phyloP scores from a whole-genome alignment of 2,329 filamentous ascomycete species.

The Fusarium beomiforme region DNA sequence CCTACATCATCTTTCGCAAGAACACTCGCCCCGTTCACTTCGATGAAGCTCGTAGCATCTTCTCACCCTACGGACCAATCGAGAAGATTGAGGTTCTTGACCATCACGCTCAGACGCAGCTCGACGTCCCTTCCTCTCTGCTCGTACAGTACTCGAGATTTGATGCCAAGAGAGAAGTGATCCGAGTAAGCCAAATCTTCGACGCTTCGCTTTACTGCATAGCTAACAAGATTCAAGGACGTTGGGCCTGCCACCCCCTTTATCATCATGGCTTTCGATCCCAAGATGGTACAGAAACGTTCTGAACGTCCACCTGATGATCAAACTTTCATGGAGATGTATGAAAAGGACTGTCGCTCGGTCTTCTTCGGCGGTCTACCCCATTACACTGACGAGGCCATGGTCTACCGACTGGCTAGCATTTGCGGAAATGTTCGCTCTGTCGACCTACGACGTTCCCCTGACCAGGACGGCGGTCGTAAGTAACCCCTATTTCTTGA shows the following conservation, averaged over 20 bases:
- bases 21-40: slow-evolving; percentile 50
- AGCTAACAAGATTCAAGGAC: background rate
- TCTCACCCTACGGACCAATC: slow-evolving; percentile 58
- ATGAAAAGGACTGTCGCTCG: slow-evolving; percentile 58
- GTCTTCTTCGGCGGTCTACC: slow-evolving; percentile 61
- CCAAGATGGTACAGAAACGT: slow-evolving; percentile 12
- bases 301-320: slow-evolving; percentile 10
- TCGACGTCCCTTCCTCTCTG: slow-evolving; percentile 52
- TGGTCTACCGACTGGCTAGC: slow-evolving; percentile 51
- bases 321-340: slow-evolving; percentile 41
- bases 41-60: slow-evolving; percentile 56
- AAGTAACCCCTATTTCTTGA: background rate
- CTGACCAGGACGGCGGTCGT: slow-evolving; percentile 12
- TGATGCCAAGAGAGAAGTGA: slow-evolving; percentile 60
- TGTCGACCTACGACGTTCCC: slow-evolving; percentile 8
- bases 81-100: slow-evolving; percentile 51
- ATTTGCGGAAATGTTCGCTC: slow-evolving; percentile 50
- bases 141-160: slow-evolving; percentile 62
- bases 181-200: slow-evolving; percentile 52
- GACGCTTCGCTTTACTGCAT: background rate
- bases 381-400: slow-evolving; percentile 46
- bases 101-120: slow-evolving; percentile 44
- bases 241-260: background rate
- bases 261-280: slow-evolving; percentile 16
- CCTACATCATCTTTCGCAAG: slow-evolving; percentile 58